A percentile compares a stretch with the other conserved stretches of the same genome.
These are phyloP conservation scores for Geotrichum siamense DNA, from an alignment of 1,139 yeast genomes.

Conservation along the genomic window DNA sequence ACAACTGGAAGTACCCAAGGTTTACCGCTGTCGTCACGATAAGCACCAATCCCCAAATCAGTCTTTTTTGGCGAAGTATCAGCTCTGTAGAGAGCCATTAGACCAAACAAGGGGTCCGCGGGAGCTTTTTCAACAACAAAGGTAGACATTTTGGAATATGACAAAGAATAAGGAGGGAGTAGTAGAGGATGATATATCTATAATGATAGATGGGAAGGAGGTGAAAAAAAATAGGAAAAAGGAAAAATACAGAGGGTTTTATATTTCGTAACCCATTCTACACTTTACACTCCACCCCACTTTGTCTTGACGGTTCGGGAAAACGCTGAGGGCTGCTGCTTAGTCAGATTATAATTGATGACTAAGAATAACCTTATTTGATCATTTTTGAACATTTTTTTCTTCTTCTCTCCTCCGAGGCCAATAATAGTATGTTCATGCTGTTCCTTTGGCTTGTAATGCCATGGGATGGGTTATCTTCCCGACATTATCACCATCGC, in stretches of 20 bases:
- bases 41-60: conserved; percentile 88
- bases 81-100: conserved; percentile 62
- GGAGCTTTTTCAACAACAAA: conserved; percentile 31
- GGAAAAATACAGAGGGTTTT: background rate
- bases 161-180: background rate
- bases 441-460: too few relatives aligned
- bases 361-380: conserved; percentile 6
- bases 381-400: conserved; percentile 6
- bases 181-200: too few relatives aligned
- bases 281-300: too few relatives aligned
- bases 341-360: conserved; percentile 3
- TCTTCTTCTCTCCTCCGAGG: too few relatives aligned
- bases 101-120: conserved; percentile 53
- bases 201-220: background rate
- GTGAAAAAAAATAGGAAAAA: background rate
- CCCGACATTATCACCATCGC: too few relatives aligned
- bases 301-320: too few relatives aligned
- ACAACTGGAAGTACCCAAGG: conserved; percentile 90
- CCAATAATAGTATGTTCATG: too few relatives aligned
- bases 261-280: conserved; percentile 1
- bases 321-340: background rate
- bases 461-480: too few relatives aligned
- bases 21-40: conserved; percentile 73
- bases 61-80: conserved; percentile 55
- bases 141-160: conserved; percentile 3